Base-by-base conservation (phyloP, 192 early-diverging fungal genomes). In the Backusella liffmaniae region DNA sequence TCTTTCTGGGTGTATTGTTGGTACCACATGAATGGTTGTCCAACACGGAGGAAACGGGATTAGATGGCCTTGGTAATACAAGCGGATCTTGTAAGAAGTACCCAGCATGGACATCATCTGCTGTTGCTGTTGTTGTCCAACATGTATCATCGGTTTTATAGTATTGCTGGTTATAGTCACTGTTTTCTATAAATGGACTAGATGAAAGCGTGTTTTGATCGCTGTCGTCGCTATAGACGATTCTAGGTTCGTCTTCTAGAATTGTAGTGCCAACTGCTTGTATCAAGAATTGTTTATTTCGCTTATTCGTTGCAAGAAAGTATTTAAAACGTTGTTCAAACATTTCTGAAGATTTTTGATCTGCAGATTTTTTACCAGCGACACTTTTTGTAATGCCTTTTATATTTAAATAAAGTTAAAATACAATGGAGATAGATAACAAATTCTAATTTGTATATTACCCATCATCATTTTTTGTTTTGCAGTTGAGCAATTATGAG, bases 261-360 rank as follows among this genome's bases (percentile, higher is more conserved):
- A 62, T 62, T 62, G 56, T 29, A 29, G 87, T 59, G 2, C 90
- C 91, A 1, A 84, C 67, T 37, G 87, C 82, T 26, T 86, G 79
- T 26, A 92, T 84, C 3, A 67, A 76, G 51, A 88, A 90, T 1
- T 62, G 41, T 70, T 81, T 80, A 51, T 85, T 81, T 46, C 83
- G 78, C 0, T 84, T 83, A 44, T 86, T 88, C 34, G 76, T 88
- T n/a, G 88, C 84, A 10, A 90, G 51, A 73, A 90, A 90, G 36
- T 83, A 83, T 21, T 73, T 71, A 32, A 79, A 74, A 46, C 78
- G 70, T 65, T 76, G 34, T 44, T 83, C 78, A 70, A 83, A 77
- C 44, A 70, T 37, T 41, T 67, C 67, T 18, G 51, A 36, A 4
- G 73, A 70, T 26, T 62, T 49, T 37, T 66, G 75, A 42, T 83